These are phyloP conservation scores for Phyllachora maydis DNA, from an alignment of 2,329 filamentous ascomycete species.

Conservation along the genomic window DNA sequence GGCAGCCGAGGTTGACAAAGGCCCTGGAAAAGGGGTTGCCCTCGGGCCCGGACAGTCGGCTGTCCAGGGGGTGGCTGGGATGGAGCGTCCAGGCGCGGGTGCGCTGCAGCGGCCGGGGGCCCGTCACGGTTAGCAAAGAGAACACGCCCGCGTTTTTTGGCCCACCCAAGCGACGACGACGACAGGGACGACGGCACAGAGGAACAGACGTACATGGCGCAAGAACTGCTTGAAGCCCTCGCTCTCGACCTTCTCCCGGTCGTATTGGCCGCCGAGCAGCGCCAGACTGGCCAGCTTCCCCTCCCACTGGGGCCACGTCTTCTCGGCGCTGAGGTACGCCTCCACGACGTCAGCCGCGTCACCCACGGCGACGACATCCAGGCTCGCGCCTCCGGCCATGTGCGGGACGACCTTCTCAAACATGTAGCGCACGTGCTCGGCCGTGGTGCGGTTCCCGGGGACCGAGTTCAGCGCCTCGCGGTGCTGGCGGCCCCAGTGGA, in stretches of 20 bases:
- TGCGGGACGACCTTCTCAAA: conserved; percentile 40
- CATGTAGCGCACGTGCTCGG: conserved; percentile 44
- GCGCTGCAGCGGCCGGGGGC: too few species aligned
- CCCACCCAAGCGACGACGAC: too few species aligned
- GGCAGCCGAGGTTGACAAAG: conserved; percentile 33
- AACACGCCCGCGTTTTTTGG: too few species aligned
- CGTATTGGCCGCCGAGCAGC: conserved; percentile 24
- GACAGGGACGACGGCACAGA: too few species aligned
- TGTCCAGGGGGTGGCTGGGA: conserved; percentile 27
- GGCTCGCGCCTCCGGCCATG: conserved; percentile 24
- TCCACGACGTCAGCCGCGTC: conserved; percentile 39
- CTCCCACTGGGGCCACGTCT: conserved; percentile 25
- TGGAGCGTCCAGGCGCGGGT: conserved; percentile 39
- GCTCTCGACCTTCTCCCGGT: conserved; percentile 17
- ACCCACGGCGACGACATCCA: conserved; percentile 59
- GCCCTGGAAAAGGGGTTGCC: conserved; percentile 19
- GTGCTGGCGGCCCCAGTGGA: conserved; percentile 32
- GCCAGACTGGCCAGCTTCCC: conserved; percentile 23
- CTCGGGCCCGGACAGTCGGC: conserved; percentile 27
- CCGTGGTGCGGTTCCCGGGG: conserved; percentile 30
- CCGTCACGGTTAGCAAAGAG: too few species aligned
- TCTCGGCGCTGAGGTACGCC: conserved; percentile 33
- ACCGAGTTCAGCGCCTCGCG: conserved; percentile 37
- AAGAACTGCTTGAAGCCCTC: conserved; percentile 23
- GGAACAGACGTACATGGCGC: too few species aligned